Conservation (phyloP, 2,329 filamentous ascomycete genomes). For the Pseudogymnoascus sp. region DNA sequence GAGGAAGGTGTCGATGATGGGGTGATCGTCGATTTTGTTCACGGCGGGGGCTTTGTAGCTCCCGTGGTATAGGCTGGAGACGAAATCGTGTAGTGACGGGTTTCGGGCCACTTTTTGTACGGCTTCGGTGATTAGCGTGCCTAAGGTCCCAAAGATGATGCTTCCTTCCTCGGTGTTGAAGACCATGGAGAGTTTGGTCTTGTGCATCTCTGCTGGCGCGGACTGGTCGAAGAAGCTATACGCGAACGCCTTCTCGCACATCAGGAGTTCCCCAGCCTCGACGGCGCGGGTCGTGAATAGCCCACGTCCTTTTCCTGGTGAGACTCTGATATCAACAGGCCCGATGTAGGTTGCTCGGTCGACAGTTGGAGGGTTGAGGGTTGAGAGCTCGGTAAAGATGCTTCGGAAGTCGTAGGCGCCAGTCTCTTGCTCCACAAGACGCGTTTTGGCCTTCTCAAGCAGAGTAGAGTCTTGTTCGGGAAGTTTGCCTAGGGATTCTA, state of each 20-base stretch:
- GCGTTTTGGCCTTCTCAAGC: constrained; percentile 16
- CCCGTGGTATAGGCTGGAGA: constrained; percentile 36
- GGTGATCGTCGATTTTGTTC: constrained; percentile 29
- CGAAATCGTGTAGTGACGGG: constrained; percentile 27
- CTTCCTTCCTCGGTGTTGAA: constrained; percentile 4
- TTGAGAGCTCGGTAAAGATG: constrained; percentile 32
- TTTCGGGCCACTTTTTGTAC: constrained; percentile 41
- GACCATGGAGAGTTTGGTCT: background rate
- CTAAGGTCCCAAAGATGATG: background rate
- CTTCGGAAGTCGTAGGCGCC: constrained; percentile 35
- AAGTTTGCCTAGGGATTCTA: background rate
- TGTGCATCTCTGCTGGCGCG: background rate
- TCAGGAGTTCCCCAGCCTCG: constrained; percentile 42
- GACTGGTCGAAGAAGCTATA: constrained; percentile 24
- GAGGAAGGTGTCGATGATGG: constrained; percentile 44
- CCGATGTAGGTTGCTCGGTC: constrained; percentile 42
- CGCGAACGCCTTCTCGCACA: constrained; percentile 50
- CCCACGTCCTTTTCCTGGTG: constrained; percentile 38
- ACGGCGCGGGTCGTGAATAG: constrained; percentile 44
- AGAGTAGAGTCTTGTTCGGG: background rate
- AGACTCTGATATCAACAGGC: constrained; percentile 35
- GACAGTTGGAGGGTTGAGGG: constrained; percentile 33
- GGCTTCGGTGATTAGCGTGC: constrained; percentile 32
- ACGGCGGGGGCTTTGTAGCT: constrained; percentile 29
- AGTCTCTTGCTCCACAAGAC: constrained; percentile 33